Evolutionary conservation across 805 yeast genomes (phyloP).

Genomic region (Ogataea dorogensis): DNA sequence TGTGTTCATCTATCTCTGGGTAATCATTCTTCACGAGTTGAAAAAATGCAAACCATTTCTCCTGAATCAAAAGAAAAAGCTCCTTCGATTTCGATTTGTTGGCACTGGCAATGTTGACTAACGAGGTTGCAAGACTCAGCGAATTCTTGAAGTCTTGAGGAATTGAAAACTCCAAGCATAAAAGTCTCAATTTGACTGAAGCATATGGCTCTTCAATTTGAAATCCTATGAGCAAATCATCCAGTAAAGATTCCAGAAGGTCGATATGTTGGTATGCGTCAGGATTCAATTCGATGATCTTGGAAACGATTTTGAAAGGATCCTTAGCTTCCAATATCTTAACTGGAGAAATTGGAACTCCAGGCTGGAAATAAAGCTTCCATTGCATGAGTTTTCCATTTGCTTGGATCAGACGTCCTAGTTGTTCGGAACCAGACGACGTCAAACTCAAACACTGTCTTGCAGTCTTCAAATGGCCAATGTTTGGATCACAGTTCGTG

Average conservation of each 20-base stretch:
- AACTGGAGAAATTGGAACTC: slow-evolving; percentile 32
- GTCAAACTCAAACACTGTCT: slow-evolving; percentile 20
- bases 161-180: slow-evolving; percentile 67
- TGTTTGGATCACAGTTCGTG: slow-evolving; percentile 28
- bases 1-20: slow-evolving; percentile 16
- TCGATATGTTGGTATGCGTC: slow-evolving; percentile 46
- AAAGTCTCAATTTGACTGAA: slow-evolving; percentile 29
- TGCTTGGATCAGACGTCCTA: slow-evolving; percentile 25
- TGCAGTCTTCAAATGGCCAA: slow-evolving; percentile 29
- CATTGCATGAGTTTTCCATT: slow-evolving; percentile 25
- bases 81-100: slow-evolving; percentile 6
- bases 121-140: slow-evolving; percentile 38
- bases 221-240: slow-evolving; percentile 42
- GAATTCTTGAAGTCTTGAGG: slow-evolving; percentile 64
- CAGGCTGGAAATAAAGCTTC: slow-evolving; percentile 30
- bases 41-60: slow-evolving; percentile 68
- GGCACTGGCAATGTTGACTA: slow-evolving; percentile 33
- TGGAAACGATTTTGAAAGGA: slow-evolving; percentile 26
- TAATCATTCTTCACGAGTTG: slow-evolving; percentile 61
- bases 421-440: slow-evolving; percentile 1
- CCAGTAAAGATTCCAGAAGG: slow-evolving; percentile 40
- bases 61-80: slow-evolving; percentile 23
- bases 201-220: slow-evolving; percentile 5
- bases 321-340: slow-evolving; percentile 25
- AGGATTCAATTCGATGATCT: slow-evolving; percentile 52